Percentiles rank a stretch among this genome's conserved stretches.
Evolutionary conservation across 2,329 filamentous ascomycete genomes (phyloP).

Genomic region (Cordyceps javanica): DNA sequence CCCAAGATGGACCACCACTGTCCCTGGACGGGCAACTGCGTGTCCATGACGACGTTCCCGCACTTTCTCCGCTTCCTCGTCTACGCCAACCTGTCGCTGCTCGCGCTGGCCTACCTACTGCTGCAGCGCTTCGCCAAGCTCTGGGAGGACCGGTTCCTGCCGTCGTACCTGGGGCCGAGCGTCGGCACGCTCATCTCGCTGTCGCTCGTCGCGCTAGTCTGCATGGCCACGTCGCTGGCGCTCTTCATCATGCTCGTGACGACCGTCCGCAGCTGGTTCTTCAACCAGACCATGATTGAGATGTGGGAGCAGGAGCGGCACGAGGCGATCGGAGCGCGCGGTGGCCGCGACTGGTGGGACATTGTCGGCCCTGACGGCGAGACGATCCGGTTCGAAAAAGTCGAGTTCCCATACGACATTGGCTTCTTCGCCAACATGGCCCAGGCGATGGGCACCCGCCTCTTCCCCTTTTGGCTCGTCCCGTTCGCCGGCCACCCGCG

Average conservation of each 20-base stretch:
- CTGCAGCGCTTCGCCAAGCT: slow-evolving; percentile 51
- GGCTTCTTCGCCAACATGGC: slow-evolving; percentile 68
- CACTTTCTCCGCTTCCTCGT: slow-evolving; percentile 75
- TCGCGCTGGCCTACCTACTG: slow-evolving; percentile 55
- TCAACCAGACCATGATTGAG: slow-evolving; percentile 78
- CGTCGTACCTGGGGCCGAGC: slow-evolving; percentile 67
- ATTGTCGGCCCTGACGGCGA: slow-evolving; percentile 29
- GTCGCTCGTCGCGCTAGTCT: slow-evolving; percentile 51
- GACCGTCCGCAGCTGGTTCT: slow-evolving; percentile 52
- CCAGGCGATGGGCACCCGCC: slow-evolving; percentile 67
- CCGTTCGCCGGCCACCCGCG: slow-evolving; percentile 53
- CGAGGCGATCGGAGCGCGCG: slow-evolving; percentile 47
- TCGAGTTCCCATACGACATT: slow-evolving; percentile 80
- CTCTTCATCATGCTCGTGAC: slow-evolving; percentile 61
- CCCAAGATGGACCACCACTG: slow-evolving; percentile 85
- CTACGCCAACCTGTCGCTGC: slow-evolving; percentile 61
- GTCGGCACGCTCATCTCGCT: slow-evolving; percentile 53
- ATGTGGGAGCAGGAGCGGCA: slow-evolving; percentile 66
- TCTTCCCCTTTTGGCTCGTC: slow-evolving; percentile 61
- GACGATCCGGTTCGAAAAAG: slow-evolving; percentile 47
- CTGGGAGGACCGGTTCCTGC: slow-evolving; percentile 60
- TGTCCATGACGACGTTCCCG: slow-evolving; percentile 74
- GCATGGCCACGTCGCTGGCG: slow-evolving; percentile 53
- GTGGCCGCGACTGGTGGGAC: slow-evolving; percentile 40
- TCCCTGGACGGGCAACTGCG: slow-evolving; percentile 79